A percentile compares a stretch with the other conserved stretches of the same genome.
Conservation (phyloP, 2,329 filamentous ascomycete genomes). For the Aspergillus transmontanensis region DNA sequence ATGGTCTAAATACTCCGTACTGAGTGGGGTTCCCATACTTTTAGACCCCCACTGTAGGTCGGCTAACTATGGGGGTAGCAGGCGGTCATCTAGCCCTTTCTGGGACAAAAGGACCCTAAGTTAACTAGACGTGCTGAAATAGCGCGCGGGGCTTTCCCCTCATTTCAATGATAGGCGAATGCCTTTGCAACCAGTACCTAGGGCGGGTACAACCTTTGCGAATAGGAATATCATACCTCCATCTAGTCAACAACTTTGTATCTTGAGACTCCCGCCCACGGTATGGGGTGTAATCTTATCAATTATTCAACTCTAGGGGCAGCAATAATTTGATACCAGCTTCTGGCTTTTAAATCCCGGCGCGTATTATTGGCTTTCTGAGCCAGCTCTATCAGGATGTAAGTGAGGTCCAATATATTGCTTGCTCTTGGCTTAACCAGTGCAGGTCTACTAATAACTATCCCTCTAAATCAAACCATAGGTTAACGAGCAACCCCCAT, state of each 20-base stretch:
- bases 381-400: background rate
- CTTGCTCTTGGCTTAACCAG: background rate
- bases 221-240: too few species aligned
- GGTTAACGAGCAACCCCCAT: background rate
- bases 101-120: too few species aligned
- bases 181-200: too few species aligned
- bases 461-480: background rate
- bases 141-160: background rate
- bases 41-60: too few species aligned
- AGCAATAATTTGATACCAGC: background rate
- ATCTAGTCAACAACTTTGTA: too few species aligned
- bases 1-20: too few species aligned
- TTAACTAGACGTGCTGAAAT: background rate
- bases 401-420: background rate
- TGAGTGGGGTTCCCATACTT: too few species aligned
- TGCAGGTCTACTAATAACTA: background rate
- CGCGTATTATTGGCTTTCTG: background rate
- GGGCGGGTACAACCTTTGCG: too few species aligned
- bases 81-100: too few species aligned
- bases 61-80: too few species aligned
- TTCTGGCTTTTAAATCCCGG: background rate
- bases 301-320: background rate
- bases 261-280: background rate
- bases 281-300: background rate
- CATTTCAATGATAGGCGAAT: background rate